Conservation (phyloP, 345 rosid species). For the Hevea brasiliensis region DNA sequence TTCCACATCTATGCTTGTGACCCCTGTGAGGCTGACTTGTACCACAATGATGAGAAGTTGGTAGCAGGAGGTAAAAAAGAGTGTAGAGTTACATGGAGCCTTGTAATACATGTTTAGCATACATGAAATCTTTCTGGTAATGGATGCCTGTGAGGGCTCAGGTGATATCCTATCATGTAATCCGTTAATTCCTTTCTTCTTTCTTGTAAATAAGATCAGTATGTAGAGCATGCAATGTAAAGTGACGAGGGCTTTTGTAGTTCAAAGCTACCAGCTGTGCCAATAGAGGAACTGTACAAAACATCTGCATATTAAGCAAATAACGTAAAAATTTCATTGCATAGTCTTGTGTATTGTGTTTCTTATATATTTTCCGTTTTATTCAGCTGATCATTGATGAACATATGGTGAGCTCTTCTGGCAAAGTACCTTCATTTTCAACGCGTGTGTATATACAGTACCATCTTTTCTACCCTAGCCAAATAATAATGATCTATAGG, state of each 20-base stretch:
- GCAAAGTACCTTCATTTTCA: too few species aligned
- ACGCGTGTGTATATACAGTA: too few species aligned
- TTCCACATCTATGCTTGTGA: not conserved
- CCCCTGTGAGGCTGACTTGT: not conserved
- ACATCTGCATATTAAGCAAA: not conserved
- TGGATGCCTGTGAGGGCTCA: not conserved
- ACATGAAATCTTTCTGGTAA: constrained; percentile 3
- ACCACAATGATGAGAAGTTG: not conserved
- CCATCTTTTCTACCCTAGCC: too few species aligned
- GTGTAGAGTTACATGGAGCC: not conserved
- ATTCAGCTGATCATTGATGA: too few species aligned
- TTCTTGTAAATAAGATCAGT: not conserved
- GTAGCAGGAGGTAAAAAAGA: not conserved
- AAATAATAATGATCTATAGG: too few species aligned
- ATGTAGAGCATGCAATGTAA: not conserved
- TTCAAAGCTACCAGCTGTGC: not conserved
- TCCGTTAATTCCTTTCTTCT: not conserved
- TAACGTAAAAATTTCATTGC: not conserved
- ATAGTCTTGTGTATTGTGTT: not conserved
- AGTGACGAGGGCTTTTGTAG: not conserved
- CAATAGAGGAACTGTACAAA: not conserved
- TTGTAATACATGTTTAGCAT: not conserved
- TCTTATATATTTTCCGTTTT: too few species aligned
- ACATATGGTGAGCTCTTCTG: too few species aligned
- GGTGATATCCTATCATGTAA: not conserved